Base-by-base conservation (phyloP, 768 basidiomycete genomes). In the Podaxis carcinomalis region DNA sequence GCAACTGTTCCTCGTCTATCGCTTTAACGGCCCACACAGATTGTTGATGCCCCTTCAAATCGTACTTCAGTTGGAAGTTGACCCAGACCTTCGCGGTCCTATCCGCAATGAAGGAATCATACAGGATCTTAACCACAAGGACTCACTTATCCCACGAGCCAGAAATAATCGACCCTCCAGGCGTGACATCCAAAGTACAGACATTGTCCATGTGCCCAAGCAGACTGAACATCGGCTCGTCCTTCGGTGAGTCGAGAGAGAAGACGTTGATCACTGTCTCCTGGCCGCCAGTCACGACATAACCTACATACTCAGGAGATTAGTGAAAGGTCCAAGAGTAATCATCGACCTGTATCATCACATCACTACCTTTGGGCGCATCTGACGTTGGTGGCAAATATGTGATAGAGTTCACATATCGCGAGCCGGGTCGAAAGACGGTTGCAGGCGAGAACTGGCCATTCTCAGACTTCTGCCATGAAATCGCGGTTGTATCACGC, bases 11-110 rank as follows among this genome's bases (percentile, higher is more conserved):
- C 56, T 88, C 86, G 42, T 87, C 87, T 28, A 98, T 75, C 21
- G 87, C 88, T 50, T 92, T 74, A 4, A 97, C 95, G 4, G 93
- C 91, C 95, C 95, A 97, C 1, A 98, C 95, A 6, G 96, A 89
- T 72, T 95, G 92, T 57, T 89, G 78, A 69, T 98, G 96, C 16
- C 88, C 93, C 67, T 85, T 83, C 56, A 99, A 81, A 63, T 90
- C 89, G 66, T 90, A 84, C 6, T 78, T 79, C 56, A 86, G 73
- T 61, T 83, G 72, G 72, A 91, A 94, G 67, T 90, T 80, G 72
- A 86, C 87, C 94, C 95, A 98, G 1, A 99, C 89, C 74, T 93
- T 93, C 37, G 94, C 96, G 1, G 96, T 93, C 70, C 95, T 98
- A 52, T 58, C 25, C 44, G 49, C 25, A 57, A 68, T 32, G 61